Evolutionary conservation across 768 basidiomycete species (phyloP), one percentile per base, ranked within the genome.

Genomic region (Mycena rebaudengoi): DNA sequence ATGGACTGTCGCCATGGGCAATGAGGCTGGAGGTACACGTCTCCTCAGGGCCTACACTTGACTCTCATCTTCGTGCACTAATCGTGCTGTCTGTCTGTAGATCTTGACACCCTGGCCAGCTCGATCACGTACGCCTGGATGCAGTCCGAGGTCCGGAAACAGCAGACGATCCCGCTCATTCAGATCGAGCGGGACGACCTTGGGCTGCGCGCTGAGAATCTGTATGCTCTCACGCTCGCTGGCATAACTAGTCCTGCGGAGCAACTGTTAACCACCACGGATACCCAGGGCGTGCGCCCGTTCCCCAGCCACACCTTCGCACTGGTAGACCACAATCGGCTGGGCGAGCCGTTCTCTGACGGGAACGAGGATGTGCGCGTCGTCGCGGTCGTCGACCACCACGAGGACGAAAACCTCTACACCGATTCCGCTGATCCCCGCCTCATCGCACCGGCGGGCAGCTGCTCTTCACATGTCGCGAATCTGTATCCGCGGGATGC

Each of bases 1-100:
- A 46, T 99, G 96, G 96, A 91, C 87, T 0, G 82, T 98, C 6
- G 91, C 89, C 0, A 93, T 96, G 89, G 96, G 97, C 0, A 99
- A 99, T 74, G 97, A 99, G 77, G 95, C 97, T 14, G 96, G 96
- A 71, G 97, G 97, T 96, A 73, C 60, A 79, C 70, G 20, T 16
- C 59, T 37, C 53, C 26, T 40, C 51, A 25, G 20, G 39, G 53
- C 21, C 33, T 37, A 14, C n/a, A 32, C n/a, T 29, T 28, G 46
- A 13, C 39, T n/a, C 18, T 5, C 20, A 26, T 35, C 18, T 30
- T 20, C 23, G 12, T 52, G 21, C 30, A 33, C 37, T 52, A 32
- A 43, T 46, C 49, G 55, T 52, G 16, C 25, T 32, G 43, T 41
- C 32, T n/a, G 18, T 48, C 12, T 26, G 3, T 63, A 98, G 97